Evolutionary conservation across 2,329 filamentous ascomycete species (phyloP).

Genomic region (Ilyonectria mors-panacis): DNA sequence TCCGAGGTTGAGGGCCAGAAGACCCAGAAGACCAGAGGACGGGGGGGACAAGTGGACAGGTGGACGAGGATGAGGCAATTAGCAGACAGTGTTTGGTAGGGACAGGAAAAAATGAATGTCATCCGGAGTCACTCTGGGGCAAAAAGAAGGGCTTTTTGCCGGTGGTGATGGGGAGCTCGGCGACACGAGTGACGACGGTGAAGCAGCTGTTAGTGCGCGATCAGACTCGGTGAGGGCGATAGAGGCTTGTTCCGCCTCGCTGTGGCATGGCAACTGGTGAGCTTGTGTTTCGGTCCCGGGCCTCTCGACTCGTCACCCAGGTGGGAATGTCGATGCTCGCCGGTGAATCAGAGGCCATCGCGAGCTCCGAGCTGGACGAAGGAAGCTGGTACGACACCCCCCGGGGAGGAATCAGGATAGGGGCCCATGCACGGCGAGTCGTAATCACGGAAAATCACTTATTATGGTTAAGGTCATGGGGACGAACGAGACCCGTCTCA

Average conservation of each 20-base stretch:
- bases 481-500: conserved; percentile 17
- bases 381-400: conserved; percentile 27
- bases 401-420: conserved; percentile 16
- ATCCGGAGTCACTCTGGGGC: not conserved
- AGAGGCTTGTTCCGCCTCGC: not conserved
- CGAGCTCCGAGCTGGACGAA: conserved; percentile 16
- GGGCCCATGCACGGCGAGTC: conserved; percentile 19
- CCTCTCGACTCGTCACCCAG: not conserved
- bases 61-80: conserved; percentile 6
- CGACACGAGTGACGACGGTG: not conserved
- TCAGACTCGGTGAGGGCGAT: not conserved
- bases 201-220: not conserved
- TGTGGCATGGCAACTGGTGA: not conserved
- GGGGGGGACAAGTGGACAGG: not conserved
- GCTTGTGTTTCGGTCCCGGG: conserved; percentile 11
- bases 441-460: conserved; percentile 1
- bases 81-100: not conserved
- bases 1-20: too few relatives aligned
- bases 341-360: conserved; percentile 27
- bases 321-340: not conserved
- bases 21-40: not conserved
- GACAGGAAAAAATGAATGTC: not conserved
- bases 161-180: not conserved
- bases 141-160: not conserved
- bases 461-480: conserved; percentile 23